Evolutionary conservation across 345 rosid genomes (phyloP).

Genomic region (Bretschneidera sinensis): DNA sequence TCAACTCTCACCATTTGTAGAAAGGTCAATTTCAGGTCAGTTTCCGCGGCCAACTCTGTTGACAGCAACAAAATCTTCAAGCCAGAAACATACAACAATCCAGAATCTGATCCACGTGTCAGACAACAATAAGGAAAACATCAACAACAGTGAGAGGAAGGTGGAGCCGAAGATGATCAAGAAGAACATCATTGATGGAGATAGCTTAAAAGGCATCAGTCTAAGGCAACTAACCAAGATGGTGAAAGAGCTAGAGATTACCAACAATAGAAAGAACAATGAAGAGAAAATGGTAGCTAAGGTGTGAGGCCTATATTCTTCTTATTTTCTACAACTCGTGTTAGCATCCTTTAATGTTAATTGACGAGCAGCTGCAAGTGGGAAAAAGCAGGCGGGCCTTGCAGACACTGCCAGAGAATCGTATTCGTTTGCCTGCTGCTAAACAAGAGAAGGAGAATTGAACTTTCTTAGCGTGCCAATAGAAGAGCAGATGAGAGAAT

Average conservation of each 20-base stretch:
- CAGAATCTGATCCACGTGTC: constrained; percentile 11
- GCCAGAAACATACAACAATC: constrained; percentile 24
- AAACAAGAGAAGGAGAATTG: constrained; percentile 9
- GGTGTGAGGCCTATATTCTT: neutral
- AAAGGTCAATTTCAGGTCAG: constrained; percentile 28
- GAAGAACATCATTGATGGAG: constrained; percentile 21
- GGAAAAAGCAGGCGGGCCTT: constrained; percentile 25
- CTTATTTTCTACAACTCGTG: too few relatives aligned
- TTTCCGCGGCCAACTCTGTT: constrained; percentile 19
- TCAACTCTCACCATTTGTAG: constrained; percentile 16
- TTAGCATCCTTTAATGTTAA: neutral
- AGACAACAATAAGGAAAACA: constrained; percentile 37
- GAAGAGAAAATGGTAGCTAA: constrained; percentile 16
- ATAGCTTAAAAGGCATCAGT: constrained; percentile 28
- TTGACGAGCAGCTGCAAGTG: constrained; percentile 5
- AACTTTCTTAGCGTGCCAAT: too few relatives aligned
- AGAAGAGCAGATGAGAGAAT: too few relatives aligned
- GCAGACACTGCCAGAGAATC: constrained; percentile 27
- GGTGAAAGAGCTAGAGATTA: constrained; percentile 31
- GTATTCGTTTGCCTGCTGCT: constrained; percentile 11
- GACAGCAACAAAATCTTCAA: constrained; percentile 21
- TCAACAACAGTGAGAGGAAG: constrained; percentile 13
- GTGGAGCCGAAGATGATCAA: constrained; percentile 18
- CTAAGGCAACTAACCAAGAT: constrained; percentile 41
- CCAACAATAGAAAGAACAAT: constrained; percentile 14